phyloP scores from a whole-genome alignment of 129 eudicot genomes.

The Flaveria linearis region DNA sequence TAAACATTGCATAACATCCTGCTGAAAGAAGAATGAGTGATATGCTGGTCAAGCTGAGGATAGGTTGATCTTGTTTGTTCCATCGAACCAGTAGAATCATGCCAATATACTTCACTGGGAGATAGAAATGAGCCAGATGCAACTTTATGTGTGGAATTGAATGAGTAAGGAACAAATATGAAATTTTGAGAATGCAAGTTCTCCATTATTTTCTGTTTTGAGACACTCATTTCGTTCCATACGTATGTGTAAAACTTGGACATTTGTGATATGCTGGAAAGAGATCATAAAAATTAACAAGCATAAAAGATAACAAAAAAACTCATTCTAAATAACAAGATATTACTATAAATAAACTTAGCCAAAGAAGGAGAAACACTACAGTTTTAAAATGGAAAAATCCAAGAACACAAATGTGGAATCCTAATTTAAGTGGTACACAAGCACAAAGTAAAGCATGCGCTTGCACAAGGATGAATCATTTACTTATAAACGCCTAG shows the following conservation, averaged over 20 bases:
- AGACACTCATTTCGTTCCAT: constrained; percentile 59
- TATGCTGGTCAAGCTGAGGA: constrained; percentile 27
- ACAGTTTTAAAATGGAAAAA: not conserved
- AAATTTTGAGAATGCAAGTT: constrained; percentile 54
- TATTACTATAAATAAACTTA: not conserved
- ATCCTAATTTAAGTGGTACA: not conserved
- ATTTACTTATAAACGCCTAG: not conserved
- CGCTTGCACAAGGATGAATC: not conserved
- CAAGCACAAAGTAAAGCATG: not conserved
- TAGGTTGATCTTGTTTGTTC: constrained; percentile 35
- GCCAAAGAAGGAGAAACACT: not conserved
- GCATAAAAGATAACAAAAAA: not conserved
- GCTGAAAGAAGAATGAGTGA: constrained; percentile 25
- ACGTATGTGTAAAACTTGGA: constrained; percentile 61
- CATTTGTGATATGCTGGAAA: constrained; percentile 76
- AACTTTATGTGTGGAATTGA: constrained; percentile 38
- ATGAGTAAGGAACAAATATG: constrained; percentile 58
- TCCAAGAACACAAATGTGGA: not conserved
- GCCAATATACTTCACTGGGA: constrained; percentile 72
- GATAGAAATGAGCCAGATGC: constrained; percentile 64
- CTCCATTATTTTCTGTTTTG: constrained; percentile 51
- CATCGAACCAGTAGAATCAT: constrained; percentile 57
- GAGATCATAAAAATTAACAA: constrained; percentile 8
- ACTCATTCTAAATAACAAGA: not conserved
- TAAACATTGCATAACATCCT: constrained; percentile 52